phyloP scores from a whole-genome alignment of 108 stramenopile species.

The Stephanodiscus triporus region DNA sequence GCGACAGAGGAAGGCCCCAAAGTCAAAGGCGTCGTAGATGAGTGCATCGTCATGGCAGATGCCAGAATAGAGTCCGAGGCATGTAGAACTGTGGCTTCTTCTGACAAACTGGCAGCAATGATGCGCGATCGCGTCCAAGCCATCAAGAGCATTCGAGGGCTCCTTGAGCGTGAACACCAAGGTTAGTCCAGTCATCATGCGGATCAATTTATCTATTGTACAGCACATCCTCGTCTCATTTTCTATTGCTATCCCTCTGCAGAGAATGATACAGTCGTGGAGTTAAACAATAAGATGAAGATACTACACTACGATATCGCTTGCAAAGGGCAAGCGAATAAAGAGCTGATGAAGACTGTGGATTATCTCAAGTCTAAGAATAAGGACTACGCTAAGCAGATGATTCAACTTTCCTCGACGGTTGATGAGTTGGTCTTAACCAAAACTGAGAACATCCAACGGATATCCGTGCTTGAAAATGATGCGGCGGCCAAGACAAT shows the following conservation, averaged over 20 bases:
- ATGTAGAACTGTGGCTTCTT: not conserved
- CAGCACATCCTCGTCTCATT: not conserved
- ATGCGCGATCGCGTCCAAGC: slow-evolving; percentile 2
- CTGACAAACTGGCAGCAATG: not conserved
- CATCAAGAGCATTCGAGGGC: not conserved
- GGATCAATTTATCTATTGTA: not conserved
- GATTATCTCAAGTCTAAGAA: not conserved
- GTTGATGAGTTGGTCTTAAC: not conserved
- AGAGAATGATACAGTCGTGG: not conserved
- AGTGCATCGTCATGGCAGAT: not conserved
- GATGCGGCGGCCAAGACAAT: not conserved
- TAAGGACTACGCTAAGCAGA: not conserved
- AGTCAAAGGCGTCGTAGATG: not conserved
- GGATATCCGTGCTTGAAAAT: not conserved
- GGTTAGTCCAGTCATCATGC: not conserved
- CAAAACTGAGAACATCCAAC: not conserved
- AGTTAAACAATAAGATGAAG: not conserved
- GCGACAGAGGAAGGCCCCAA: not conserved
- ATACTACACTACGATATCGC: not conserved
- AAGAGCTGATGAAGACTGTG: not conserved
- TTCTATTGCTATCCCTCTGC: not conserved
- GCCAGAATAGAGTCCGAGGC: not conserved
- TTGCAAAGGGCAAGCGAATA: not conserved
- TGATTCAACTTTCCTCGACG: not conserved
- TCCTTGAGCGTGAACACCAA: not conserved